These are phyloP conservation scores for Pistacia atlantica DNA, from an alignment of 345 rosid genomes.

Conservation along the genomic window DNA sequence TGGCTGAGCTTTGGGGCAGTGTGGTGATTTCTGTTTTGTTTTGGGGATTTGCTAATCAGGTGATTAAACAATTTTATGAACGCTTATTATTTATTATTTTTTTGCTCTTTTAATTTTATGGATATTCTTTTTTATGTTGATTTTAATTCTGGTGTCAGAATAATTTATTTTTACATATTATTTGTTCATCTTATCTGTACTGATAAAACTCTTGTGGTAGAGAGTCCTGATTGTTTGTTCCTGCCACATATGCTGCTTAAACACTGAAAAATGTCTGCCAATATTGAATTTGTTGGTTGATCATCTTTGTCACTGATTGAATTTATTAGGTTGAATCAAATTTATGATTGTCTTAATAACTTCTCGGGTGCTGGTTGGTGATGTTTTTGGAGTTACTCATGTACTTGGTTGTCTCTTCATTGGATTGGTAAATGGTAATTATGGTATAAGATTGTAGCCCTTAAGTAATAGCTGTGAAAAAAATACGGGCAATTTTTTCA, in stretches of 20 bases:
- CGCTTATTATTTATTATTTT: constrained; percentile 1
- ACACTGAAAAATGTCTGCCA: neutral
- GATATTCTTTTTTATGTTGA: neutral
- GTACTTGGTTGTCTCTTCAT: neutral
- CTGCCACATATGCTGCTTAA: neutral
- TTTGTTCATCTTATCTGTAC: neutral
- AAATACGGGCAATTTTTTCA: neutral
- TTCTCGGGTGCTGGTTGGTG: neutral
- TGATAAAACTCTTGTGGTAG: neutral
- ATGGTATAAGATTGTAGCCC: neutral
- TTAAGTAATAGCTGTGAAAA: neutral
- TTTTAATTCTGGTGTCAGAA: constrained; percentile 4
- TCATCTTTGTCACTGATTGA: neutral
- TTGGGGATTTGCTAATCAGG: constrained; percentile 99
- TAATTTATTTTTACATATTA: neutral
- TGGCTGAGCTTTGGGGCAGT: constrained; percentile 99
- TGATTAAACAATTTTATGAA: constrained; percentile 25
- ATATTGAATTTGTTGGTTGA: neutral
- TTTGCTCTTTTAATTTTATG: constrained; percentile 6
- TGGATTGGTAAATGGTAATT: neutral
- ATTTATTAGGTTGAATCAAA: neutral
- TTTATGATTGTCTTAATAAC: neutral
- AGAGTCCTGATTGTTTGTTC: neutral
- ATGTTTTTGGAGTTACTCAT: neutral
- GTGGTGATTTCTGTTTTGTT: constrained; percentile 94